Evolutionary conservation across 257 asterid genomes (phyloP).

Genomic region (Verbena officinalis): DNA sequence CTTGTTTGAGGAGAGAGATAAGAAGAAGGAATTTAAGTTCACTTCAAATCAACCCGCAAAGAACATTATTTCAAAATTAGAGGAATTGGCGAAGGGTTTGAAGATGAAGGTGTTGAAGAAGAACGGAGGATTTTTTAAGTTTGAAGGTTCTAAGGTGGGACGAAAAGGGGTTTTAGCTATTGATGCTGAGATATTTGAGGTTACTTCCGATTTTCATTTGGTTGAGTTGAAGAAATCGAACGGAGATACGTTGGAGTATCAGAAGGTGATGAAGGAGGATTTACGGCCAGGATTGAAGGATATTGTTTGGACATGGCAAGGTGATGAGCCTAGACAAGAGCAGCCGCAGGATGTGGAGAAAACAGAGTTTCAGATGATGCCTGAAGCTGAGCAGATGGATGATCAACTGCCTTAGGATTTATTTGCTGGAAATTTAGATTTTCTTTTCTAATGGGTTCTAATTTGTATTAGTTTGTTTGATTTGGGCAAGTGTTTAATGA

Average conservation of each 20-base stretch:
- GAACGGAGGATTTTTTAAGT: slow-evolving; percentile 56
- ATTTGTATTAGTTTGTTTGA: background rate
- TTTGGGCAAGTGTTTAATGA: background rate
- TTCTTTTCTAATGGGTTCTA: background rate
- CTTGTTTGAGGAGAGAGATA: slow-evolving; percentile 53
- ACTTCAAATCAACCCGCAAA: slow-evolving; percentile 59
- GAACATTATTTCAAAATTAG: slow-evolving; percentile 61
- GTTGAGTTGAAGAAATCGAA: slow-evolving; percentile 68
- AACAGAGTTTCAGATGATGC: slow-evolving; percentile 21
- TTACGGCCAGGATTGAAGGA: slow-evolving; percentile 65
- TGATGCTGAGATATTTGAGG: slow-evolving; percentile 75
- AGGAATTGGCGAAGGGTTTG: slow-evolving; percentile 58
- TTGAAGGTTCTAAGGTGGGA: slow-evolving; percentile 59
- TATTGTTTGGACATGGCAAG: slow-evolving; percentile 84
- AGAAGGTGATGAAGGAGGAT: slow-evolving; percentile 58
- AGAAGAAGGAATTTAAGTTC: slow-evolving; percentile 54
- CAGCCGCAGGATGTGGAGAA: slow-evolving; percentile 4
- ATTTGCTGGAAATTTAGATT: background rate
- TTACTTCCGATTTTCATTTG: slow-evolving; percentile 55
- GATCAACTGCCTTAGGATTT: slow-evolving; percentile 25
- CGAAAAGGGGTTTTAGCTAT: slow-evolving; percentile 65
- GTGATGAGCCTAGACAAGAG: slow-evolving; percentile 38
- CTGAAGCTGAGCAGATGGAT: slow-evolving; percentile 1
- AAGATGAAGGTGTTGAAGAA: slow-evolving; percentile 65
- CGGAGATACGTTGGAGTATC: slow-evolving; percentile 79